Conservation (phyloP, 805 yeast species). For the Aciculoconidium aculeatum region DNA sequence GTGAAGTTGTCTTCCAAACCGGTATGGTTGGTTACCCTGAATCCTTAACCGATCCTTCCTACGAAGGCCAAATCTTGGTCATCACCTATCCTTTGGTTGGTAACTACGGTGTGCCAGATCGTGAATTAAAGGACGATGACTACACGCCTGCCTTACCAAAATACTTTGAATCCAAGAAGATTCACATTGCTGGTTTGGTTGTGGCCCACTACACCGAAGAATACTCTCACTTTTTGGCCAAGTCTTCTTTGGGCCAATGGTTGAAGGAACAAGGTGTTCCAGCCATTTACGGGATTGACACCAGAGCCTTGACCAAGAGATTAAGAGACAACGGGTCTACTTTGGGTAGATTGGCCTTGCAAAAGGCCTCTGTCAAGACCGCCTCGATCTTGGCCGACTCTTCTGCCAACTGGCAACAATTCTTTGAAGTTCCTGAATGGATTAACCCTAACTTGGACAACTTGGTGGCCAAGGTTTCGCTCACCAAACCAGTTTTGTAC, state of each 20-base stretch:
- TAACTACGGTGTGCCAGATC: conserved; percentile 98
- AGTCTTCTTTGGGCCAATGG: conserved; percentile 91
- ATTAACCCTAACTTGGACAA: conserved; percentile 87
- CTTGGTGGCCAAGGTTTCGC: conserved; percentile 87
- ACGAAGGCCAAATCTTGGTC: conserved; percentile 94
- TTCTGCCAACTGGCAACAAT: conserved; percentile 46
- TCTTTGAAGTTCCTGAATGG: conserved; percentile 80
- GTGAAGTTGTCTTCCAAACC: conserved; percentile 98
- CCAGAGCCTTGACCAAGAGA: conserved; percentile 89
- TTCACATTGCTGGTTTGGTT: conserved; percentile 94
- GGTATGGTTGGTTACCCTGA: conserved; percentile 99
- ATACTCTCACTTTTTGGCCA: conserved; percentile 89
- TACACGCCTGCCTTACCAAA: conserved; percentile 72
- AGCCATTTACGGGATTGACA: conserved; percentile 96
- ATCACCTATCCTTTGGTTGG: conserved; percentile 96
- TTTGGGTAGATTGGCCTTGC: conserved; percentile 78
- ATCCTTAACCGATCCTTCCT: conserved; percentile 95
- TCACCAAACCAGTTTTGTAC: conserved; percentile 68
- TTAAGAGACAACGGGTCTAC: conserved; percentile 91
- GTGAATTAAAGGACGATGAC: conserved; percentile 62
- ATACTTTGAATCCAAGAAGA: conserved; percentile 86
- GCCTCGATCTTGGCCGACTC: conserved; percentile 27
- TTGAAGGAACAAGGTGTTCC: conserved; percentile 87
- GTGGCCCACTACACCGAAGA: conserved; percentile 97
- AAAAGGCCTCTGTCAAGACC: conserved; percentile 31